Percentiles rank a stretch among this genome's conserved stretches.
Evolutionary conservation across 148 eudicot species (phyloP).

Genomic region (Rhododendron williamsianum): DNA sequence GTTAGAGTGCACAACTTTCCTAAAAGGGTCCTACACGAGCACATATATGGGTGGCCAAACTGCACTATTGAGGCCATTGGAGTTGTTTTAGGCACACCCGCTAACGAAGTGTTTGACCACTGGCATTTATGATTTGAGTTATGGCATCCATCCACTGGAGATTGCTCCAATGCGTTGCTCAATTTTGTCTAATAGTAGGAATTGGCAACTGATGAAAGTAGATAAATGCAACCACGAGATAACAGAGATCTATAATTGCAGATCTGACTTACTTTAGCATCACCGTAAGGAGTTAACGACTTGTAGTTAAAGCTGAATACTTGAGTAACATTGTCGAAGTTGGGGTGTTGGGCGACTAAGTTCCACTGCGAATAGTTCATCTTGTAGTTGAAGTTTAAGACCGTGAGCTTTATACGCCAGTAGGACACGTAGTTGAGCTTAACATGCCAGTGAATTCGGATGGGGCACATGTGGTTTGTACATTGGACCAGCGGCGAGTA

Average conservation of each 20-base stretch:
- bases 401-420: slow-evolving; percentile 51
- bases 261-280: slow-evolving; percentile 33
- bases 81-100: neutral
- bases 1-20: neutral
- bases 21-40: neutral
- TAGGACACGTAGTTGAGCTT: slow-evolving; percentile 40
- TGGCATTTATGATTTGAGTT: neutral
- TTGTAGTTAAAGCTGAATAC: slow-evolving; percentile 45
- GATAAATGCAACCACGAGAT: neutral
- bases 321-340: slow-evolving; percentile 42
- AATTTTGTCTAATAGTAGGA: neutral
- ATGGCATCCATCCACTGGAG: neutral
- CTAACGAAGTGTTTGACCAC: too few species aligned
- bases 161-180: neutral
- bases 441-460: slow-evolving; percentile 53
- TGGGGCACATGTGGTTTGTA: slow-evolving; percentile 55
- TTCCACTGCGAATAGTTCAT: slow-evolving; percentile 57
- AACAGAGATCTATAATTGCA: neutral
- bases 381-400: slow-evolving; percentile 46
- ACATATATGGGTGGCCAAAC: neutral
- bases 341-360: slow-evolving; percentile 52
- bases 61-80: neutral
- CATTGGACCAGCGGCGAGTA: slow-evolving; percentile 44
- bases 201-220: neutral
- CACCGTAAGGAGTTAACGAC: slow-evolving; percentile 32